Evolutionary conservation across 23 red algal species (phyloP), one percentile per base, ranked within the genome.

Genomic region (Gracilaria gracilis): DNA sequence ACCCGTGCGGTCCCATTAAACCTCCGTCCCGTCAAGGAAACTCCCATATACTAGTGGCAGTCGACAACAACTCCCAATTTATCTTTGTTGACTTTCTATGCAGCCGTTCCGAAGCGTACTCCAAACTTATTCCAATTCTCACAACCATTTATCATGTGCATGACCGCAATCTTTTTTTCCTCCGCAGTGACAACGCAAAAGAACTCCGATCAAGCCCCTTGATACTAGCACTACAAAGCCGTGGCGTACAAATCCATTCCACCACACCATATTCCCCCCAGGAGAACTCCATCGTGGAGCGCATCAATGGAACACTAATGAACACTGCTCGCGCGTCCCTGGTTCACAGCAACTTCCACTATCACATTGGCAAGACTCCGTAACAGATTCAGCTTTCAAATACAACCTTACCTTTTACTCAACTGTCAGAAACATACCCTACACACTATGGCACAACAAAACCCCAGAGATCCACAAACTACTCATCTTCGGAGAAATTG

Each of bases 241-340:
- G 54, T 13, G 53, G 79, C 53, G 64, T 82, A 11, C 53, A 15
- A 5, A 37, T 62, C 53, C 53, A 59, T 25, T 15, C 79, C 50
- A 82, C 33, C 0, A 16, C 54, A 19, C 16, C 79, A 82, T 59
- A 62, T 21, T 65, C 53, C 12, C 79, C 54, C 12, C 79, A 82
- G 4, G 54, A 65, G 36, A 62, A 82, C 24, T 59, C 54, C 11
- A 38, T 82, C 2, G 79, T 47, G 1, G 23, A 82, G 64, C 32
- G 79, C 32, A 25, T 82, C 15, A 82, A 62, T 24, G 33, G 58
- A 29, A 31, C 79, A 51, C 15, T 82, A 4, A 25, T 65, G 44
- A 59, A 82, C 32, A 62, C 79, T 44, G 53, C 79, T 3, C 50
- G 79, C 11, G 79, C 79, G 1, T 59, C 79, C 1, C 79, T 82